Evolutionary conservation across 768 basidiomycete genomes (phyloP), one percentile per base, ranked within the genome.

Genomic region (Boletales sp.): DNA sequence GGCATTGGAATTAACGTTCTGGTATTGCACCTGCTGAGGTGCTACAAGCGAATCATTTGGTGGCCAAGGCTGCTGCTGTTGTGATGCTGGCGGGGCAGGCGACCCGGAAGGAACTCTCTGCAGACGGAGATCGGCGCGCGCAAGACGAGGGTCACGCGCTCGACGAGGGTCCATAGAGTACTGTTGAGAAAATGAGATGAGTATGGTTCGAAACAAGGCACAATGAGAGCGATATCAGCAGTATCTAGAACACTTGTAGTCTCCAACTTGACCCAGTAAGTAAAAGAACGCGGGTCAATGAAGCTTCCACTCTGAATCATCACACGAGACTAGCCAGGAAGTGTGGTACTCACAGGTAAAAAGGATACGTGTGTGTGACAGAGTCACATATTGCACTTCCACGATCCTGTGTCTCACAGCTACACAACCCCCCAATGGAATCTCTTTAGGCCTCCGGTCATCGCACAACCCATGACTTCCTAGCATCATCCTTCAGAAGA

Each of bases 281-380:
- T 53, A 47, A 39, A 28, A 47, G 14, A 60, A 66, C 57, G 68
- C 70, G 76, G 86, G 81, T 90, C 77, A 73, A 80, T 86, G 67
- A 71, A 85, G 90, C 73, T 83, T 89, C 90, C 90, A 92, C 90
- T 92, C 90, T 87, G 84, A 87, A 81, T 92, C 87, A 91, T 92
- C 90, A 67, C 66, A 31, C 58, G 18, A 33, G 33, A 53, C 36
- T 2, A 35, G 33, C 37, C 44, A 32, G 8, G 8, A 49, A 44
- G 57, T 2, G 44, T 10, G 19, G 53, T 47, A 50, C 64, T 66
- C 36, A 71, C 66, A 10, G 31, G 57, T 41, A 34, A 30, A 35
- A 40, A 40, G 35, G 30, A 32, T 31, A 18, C 25, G 25, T 5
- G 54, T 56, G 25, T 5, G 54, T 56, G 53, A 45, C 19, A 30